Percentiles rank a stretch among this genome's conserved stretches.
These are phyloP conservation scores for Verruconis gallopava DNA, from an alignment of 2,329 filamentous ascomycete species.

Conservation along the genomic window DNA sequence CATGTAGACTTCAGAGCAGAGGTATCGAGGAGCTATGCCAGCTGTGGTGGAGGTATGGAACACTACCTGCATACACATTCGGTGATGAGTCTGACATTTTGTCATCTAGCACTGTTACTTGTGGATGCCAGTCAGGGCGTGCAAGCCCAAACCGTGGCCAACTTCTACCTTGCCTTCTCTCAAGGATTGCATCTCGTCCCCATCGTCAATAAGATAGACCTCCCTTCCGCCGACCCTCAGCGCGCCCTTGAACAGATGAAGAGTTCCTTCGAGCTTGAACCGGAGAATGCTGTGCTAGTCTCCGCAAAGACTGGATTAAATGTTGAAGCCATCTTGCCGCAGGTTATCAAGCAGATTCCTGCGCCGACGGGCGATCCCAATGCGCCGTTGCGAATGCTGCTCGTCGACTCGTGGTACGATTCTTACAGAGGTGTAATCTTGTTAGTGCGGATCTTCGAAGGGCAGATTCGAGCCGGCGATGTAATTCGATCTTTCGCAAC, in stretches of 20 bases:
- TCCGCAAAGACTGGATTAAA: conserved; percentile 92
- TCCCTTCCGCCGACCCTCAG: conserved; percentile 77
- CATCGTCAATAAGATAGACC: conserved; percentile 93
- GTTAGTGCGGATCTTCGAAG: conserved; percentile 83
- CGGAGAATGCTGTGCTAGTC: conserved; percentile 59
- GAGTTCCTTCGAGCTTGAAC: conserved; percentile 76
- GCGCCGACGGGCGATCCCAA: conserved; percentile 59
- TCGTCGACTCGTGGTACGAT: conserved; percentile 98
- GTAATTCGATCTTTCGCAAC: conserved; percentile 81
- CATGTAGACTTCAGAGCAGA: conserved; percentile 97
- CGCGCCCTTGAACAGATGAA: conserved; percentile 77
- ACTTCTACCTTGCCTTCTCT: conserved; percentile 94
- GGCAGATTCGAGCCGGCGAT: conserved; percentile 69
- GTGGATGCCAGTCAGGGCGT: conserved; percentile 95
- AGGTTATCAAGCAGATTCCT: conserved; percentile 75
- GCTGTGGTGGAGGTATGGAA: conserved; percentile 59
- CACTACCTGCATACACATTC: background rate
- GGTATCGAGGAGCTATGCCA: conserved; percentile 89
- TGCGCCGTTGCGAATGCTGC: conserved; percentile 66
- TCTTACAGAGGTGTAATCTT: conserved; percentile 89
- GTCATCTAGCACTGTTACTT: conserved; percentile 57
- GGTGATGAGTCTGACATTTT: background rate
- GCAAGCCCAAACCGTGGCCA: conserved; percentile 95
- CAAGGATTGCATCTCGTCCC: conserved; percentile 79
- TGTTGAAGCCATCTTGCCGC: conserved; percentile 68